These are phyloP conservation scores for Hibiscus mutabilis DNA, from an alignment of 345 rosid genomes.

Conservation along the genomic window DNA sequence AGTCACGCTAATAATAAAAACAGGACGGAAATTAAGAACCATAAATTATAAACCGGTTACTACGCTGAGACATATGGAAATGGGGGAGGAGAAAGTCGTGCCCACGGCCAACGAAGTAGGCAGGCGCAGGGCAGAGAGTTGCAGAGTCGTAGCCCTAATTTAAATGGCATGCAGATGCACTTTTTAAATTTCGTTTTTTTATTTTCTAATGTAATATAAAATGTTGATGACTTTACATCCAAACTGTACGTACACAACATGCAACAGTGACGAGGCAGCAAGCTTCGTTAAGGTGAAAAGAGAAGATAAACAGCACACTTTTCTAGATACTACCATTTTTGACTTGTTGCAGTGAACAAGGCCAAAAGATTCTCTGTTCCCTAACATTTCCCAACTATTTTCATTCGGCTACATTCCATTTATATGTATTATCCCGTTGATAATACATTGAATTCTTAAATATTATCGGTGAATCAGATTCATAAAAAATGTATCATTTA, in stretches of 20 bases:
- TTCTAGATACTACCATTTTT: conserved; percentile 9
- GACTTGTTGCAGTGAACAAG: not conserved
- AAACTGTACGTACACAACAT: not conserved
- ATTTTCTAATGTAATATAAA: no score
- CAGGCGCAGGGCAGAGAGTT: not conserved
- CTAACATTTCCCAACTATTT: not conserved
- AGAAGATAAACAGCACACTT: conserved; percentile 3
- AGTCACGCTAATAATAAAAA: no score
- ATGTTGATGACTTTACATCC: not conserved
- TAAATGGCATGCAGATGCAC: not conserved
- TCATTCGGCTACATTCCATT: no score
- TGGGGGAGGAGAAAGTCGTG: not conserved
- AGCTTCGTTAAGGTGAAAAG: conserved; percentile 2
- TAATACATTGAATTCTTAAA: no score
- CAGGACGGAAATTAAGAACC: no score
- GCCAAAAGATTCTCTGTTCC: not conserved
- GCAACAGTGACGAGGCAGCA: not conserved
- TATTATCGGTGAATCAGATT: no score
- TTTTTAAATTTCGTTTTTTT: not conserved
- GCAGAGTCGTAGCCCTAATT: not conserved
- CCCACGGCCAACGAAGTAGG: conserved; percentile 15
- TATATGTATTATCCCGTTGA: no score
- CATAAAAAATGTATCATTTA: no score
- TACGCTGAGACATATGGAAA: not conserved
- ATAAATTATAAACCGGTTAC: no score